These are phyloP conservation scores for Colletotrichum cereale DNA, from an alignment of 2,329 filamentous ascomycete genomes.

Conservation along the genomic window DNA sequence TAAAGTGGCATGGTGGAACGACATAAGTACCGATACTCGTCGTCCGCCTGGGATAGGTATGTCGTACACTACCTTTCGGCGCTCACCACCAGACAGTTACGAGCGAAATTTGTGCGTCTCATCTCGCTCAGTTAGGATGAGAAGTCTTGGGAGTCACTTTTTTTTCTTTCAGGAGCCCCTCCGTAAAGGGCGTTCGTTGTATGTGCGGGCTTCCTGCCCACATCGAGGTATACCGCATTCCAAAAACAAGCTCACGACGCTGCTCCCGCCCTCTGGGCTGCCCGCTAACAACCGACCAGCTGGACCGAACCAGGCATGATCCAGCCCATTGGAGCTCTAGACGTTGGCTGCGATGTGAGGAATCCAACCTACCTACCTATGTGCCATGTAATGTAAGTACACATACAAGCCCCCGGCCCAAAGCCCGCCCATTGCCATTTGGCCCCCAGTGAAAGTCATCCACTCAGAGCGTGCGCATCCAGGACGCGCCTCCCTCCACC, in stretches of 20 bases:
- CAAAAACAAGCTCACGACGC: not conserved
- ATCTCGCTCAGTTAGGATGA: not conserved
- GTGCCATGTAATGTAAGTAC: too few relatives aligned
- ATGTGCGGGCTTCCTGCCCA: not conserved
- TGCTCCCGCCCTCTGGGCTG: not conserved
- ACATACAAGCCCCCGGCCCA: not conserved
- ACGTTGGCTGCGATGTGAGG: not conserved
- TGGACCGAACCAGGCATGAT: not conserved
- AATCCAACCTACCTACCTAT: not conserved
- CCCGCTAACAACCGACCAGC: not conserved
- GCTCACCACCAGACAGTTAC: not conserved
- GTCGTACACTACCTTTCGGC: not conserved
- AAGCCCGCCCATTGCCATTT: not conserved
- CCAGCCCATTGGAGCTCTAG: not conserved
- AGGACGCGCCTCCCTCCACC: not conserved
- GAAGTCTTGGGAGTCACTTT: not conserved
- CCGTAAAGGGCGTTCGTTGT: not conserved
- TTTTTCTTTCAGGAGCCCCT: not conserved
- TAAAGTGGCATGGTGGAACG: slow-evolving; percentile 12
- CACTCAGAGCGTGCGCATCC: not conserved
- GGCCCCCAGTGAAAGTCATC: not conserved
- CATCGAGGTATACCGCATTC: not conserved
- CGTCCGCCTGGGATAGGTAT: not conserved
- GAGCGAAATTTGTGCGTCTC: slow-evolving; percentile 1
- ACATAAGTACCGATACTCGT: slow-evolving; percentile 11